A percentile compares a stretch with the other conserved stretches of the same genome.
Evolutionary conservation across 495 filamentous ascomycete species (phyloP).

Genomic region (Penicillium roqueforti): DNA sequence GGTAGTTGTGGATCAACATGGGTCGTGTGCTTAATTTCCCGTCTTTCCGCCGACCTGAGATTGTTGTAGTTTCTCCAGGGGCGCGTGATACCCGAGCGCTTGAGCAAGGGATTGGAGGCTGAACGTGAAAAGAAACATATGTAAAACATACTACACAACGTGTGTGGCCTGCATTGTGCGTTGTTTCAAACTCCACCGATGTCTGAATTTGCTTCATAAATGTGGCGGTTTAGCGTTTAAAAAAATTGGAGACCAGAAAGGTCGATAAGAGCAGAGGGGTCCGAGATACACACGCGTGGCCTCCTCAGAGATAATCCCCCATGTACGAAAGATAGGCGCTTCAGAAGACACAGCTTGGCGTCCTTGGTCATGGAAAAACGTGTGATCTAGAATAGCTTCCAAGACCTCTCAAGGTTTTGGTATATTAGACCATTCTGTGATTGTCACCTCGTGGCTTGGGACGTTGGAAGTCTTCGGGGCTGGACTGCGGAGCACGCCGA

Average conservation of each 20-base stretch:
- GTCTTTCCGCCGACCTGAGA: neutral
- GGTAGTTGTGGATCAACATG: neutral
- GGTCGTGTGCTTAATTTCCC: neutral
- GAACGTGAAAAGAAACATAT: neutral
- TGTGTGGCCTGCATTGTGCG: neutral
- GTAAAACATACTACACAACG: neutral
- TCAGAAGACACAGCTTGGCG: neutral
- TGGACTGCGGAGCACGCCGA: neutral
- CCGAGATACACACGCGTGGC: conserved; percentile 3
- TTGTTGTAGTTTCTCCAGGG: neutral
- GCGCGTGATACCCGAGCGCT: neutral
- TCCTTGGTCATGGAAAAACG: neutral
- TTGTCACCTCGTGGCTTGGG: neutral
- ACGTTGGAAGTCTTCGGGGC: neutral
- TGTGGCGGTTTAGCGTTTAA: neutral
- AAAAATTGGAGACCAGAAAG: neutral
- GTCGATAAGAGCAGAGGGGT: conserved; percentile 6
- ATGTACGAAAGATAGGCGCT: neutral
- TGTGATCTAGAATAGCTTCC: neutral
- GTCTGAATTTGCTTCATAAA: neutral
- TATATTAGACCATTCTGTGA: neutral
- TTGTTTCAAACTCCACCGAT: neutral
- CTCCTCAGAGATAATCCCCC: neutral
- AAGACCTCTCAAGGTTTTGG: neutral
- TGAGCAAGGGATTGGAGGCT: neutral